phyloP scores from a whole-genome alignment of 345 rosid species.

The Mangifera indica region DNA sequence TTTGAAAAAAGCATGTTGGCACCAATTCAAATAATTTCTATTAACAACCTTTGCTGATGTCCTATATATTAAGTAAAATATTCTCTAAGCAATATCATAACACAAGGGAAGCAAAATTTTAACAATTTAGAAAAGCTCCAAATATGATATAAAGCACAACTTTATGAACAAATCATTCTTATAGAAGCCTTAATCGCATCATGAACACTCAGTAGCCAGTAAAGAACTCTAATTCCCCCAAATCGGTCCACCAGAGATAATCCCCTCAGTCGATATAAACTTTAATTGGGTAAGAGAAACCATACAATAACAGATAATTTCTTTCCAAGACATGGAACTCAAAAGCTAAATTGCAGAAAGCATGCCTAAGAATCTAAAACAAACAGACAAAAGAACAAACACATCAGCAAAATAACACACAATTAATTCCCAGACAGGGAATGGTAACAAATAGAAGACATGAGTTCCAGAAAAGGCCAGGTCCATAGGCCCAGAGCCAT shows the following conservation, averaged over 20 bases:
- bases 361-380: background rate
- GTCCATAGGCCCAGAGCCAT: no score
- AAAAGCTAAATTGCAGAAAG: background rate
- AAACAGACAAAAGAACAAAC: no score
- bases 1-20: no score
- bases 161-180: background rate
- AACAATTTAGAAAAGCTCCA: background rate
- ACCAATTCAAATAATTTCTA: no score
- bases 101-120: background rate
- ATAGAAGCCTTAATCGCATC: background rate
- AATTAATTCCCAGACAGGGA: no score
- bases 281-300: background rate
- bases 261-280: background rate
- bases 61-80: background rate
- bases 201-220: background rate
- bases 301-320: background rate
- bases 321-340: background rate
- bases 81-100: background rate
- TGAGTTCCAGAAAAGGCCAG: no score
- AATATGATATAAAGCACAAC: background rate
- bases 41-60: no score
- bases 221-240: background rate
- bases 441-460: no score
- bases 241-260: background rate
- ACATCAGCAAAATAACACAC: no score